Conservation (phyloP, 306 rosid species). For the Rosa rugosa region DNA sequence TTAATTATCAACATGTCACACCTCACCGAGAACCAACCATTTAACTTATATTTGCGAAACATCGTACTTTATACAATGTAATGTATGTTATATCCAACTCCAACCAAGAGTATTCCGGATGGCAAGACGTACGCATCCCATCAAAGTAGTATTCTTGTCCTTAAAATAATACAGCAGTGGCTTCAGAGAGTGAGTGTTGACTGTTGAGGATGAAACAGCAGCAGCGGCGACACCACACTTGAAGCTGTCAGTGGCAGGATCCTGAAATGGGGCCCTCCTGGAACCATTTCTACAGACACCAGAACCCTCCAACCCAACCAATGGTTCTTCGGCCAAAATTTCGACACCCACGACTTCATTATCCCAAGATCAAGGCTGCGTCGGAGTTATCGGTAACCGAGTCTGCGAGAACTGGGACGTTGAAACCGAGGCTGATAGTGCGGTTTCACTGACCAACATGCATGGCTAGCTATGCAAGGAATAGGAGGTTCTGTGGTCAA, state of each 20-base stretch:
- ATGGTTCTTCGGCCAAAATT: constrained; percentile 38
- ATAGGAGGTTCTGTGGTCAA: constrained; percentile 12
- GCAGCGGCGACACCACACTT: too few relatives aligned
- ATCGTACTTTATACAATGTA: too few relatives aligned
- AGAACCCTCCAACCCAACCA: constrained; percentile 28
- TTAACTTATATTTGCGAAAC: too few relatives aligned
- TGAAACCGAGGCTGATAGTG: constrained; percentile 14
- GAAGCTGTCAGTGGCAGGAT: constrained; percentile 33
- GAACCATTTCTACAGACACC: constrained; percentile 34
- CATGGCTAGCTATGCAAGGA: constrained; percentile 32
- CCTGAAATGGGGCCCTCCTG: constrained; percentile 36
- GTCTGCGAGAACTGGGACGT: constrained; percentile 26
- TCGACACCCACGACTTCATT: constrained; percentile 36
- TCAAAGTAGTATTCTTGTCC: too few relatives aligned
- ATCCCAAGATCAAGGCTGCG: constrained; percentile 18
- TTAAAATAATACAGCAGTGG: too few relatives aligned
- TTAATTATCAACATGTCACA: too few relatives aligned
- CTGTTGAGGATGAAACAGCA: background rate
- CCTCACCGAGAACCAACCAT: too few relatives aligned
- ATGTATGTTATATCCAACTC: too few relatives aligned
- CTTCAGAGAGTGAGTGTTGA: too few relatives aligned
- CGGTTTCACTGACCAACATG: constrained; percentile 24
- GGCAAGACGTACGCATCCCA: too few relatives aligned
- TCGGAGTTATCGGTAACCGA: constrained; percentile 31
- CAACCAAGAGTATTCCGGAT: too few relatives aligned